Base-by-base conservation (phyloP, 768 basidiomycete species). In the Naganishia vishniacii region DNA sequence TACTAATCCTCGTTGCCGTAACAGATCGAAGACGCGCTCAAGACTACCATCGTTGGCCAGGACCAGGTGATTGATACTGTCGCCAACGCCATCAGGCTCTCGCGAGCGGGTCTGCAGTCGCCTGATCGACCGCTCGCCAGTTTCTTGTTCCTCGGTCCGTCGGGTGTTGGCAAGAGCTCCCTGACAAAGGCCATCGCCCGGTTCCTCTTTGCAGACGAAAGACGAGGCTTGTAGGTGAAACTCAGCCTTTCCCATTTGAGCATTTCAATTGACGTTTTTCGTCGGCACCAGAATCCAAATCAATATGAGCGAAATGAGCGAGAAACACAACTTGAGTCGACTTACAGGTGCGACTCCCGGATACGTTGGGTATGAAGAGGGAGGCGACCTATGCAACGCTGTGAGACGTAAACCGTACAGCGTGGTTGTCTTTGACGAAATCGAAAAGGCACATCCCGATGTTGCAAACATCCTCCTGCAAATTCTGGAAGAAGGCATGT, bases 231-330 rank as follows among this genome's bases (percentile, higher is more conserved):
- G 89, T 89, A 71, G 77, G 84, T 81, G 11, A 5, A 8, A 7
- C 15, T 7, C 34, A 15, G 15, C 34, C 34, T 37, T 15, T 28
- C 56, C 62, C 15, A 40, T n/a, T 53, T 13, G 53, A 31, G 20
- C 8, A n/a, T 18, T 51, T 69, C n/a, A 48, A 28, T 34, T 25
- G 2, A 13, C 25, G 13, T 18, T 9, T 44, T 18, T 44, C 5
- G 37, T 40, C n/a, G 9, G 13, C 7, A 9, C 5, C 65, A 89
- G 87, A 60, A 90, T 92, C 67, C 88, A 86, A 65, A 90, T 94
- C 73, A 93, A 95, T 69, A 92, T 94, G 90, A 88, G 88, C n/a
- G 89, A 95, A 73, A 94, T 97, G 78, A 91, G 90, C 18, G 90
- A 93, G 68, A 84, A 91, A 60, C 90, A 97, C 72, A 91, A 90